These are phyloP conservation scores for Coffea eugenioides DNA, from an alignment of 257 asterid species.

Conservation along the genomic window DNA sequence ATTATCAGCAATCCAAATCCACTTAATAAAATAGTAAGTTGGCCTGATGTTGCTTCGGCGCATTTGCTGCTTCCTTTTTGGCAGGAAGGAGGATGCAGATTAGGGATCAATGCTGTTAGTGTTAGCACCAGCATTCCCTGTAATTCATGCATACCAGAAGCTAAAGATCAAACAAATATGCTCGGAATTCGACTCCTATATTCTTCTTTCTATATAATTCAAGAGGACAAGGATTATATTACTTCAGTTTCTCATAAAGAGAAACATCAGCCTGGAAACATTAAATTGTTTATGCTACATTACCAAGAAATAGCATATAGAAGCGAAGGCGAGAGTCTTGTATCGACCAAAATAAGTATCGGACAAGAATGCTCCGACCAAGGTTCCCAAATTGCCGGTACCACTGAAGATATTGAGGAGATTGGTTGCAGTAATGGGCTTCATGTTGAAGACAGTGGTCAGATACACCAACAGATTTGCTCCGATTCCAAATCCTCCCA, in stretches of 20 bases:
- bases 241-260: too few relatives aligned
- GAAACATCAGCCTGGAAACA: too few relatives aligned
- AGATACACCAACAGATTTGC: conserved; percentile 64
- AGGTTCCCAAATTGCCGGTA: conserved; percentile 63
- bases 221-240: too few relatives aligned
- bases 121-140: conserved; percentile 62
- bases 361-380: conserved; percentile 58
- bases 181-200: too few relatives aligned
- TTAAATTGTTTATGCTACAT: too few relatives aligned
- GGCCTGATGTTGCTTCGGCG: conserved; percentile 51
- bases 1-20: conserved; percentile 56
- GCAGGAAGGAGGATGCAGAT: conserved; percentile 68
- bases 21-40: conserved; percentile 38
- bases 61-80: conserved; percentile 31
- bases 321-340: conserved; percentile 57
- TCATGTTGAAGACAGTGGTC: conserved; percentile 71
- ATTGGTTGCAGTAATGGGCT: conserved; percentile 50
- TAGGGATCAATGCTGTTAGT: conserved; percentile 54
- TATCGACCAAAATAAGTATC: conserved; percentile 78
- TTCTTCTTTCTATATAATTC: too few relatives aligned
- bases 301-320: conserved; percentile 64
- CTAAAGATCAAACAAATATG: too few relatives aligned
- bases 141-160: background rate
- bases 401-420: conserved; percentile 65
- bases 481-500: conserved; percentile 60